Conservation (phyloP, 2,329 filamentous ascomycete species). For the Apiospora phragmitis region DNA sequence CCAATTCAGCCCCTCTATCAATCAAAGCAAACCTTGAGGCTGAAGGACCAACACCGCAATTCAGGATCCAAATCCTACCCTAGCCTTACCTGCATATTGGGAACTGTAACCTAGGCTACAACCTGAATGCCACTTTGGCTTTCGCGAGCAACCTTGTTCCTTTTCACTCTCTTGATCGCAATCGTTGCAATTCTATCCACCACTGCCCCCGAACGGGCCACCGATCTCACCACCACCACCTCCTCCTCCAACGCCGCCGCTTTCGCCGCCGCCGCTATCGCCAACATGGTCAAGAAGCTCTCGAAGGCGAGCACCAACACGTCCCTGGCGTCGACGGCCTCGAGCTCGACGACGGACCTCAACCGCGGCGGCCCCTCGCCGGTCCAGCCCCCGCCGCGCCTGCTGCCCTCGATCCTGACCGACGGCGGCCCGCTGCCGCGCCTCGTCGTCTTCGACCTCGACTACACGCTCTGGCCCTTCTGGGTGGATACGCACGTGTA, state of each 20-base stretch:
- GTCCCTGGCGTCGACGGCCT: conserved; percentile 23
- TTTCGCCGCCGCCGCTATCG: not conserved
- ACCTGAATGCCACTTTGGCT: not conserved
- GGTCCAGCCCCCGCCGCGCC: conserved; percentile 5
- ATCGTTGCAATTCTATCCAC: not conserved
- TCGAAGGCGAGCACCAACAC: conserved; percentile 30
- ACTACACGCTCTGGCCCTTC: conserved; percentile 99
- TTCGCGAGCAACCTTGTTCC: not conserved
- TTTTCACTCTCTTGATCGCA: conserved; percentile 7
- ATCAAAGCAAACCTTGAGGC: not conserved
- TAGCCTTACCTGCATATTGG: not conserved
- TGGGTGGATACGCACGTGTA: conserved; percentile 95
- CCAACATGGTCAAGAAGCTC: conserved; percentile 26
- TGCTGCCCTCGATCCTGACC: conserved; percentile 44
- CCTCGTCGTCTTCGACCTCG: conserved; percentile 89
- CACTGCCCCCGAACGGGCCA: not conserved
- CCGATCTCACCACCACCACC: not conserved
- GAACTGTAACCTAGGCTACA: not conserved
- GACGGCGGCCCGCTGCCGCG: conserved; percentile 72
- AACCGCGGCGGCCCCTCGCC: not conserved
- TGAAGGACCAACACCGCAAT: not conserved
- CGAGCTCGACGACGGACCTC: conserved; percentile 16
- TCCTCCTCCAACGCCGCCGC: not conserved
- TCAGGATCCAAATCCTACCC: not conserved
- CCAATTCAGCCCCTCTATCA: not conserved